These are phyloP conservation scores for Chaetomium tenue DNA, from an alignment of 495 filamentous ascomycete genomes.

Conservation along the genomic window DNA sequence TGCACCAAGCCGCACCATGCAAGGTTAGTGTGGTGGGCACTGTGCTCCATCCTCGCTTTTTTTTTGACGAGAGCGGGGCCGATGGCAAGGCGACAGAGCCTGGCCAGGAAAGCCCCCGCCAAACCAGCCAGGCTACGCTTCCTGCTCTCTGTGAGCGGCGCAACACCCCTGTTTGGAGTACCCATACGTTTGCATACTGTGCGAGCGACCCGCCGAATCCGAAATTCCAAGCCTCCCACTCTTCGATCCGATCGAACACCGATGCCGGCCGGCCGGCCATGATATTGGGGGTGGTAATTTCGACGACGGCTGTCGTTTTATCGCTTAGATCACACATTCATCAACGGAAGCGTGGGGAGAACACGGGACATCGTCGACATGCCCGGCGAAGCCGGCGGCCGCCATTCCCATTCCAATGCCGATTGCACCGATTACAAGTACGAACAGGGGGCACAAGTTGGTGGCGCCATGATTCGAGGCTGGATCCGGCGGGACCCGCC, in stretches of 20 bases:
- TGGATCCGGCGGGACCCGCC: background rate
- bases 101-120: conserved; percentile 4
- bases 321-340: too few relatives aligned
- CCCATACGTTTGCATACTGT: conserved; percentile 17
- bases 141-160: background rate
- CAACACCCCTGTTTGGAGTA: background rate
- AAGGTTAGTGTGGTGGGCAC: conserved; percentile 22
- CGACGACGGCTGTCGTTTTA: too few relatives aligned
- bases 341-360: too few relatives aligned
- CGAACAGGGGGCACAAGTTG: background rate
- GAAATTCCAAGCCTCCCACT: background rate
- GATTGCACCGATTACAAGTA: background rate
- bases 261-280: conserved; percentile 8
- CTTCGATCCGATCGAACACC: background rate
- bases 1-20: conserved; percentile 18
- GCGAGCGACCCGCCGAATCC: conserved; percentile 13
- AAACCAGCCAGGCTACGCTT: conserved; percentile 6
- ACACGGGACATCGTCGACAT: too few relatives aligned
- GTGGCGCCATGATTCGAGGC: conserved; percentile 1
- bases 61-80: conserved; percentile 20
- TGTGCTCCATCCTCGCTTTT: conserved; percentile 20
- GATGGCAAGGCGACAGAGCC: conserved; percentile 22
- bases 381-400: too few relatives aligned
- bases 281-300: background rate
- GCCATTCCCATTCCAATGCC: too few relatives aligned